Evolutionary conservation across 805 yeast species (phyloP), one percentile per base, ranked within the genome.

Genomic region (Saturnispora saitoi): DNA sequence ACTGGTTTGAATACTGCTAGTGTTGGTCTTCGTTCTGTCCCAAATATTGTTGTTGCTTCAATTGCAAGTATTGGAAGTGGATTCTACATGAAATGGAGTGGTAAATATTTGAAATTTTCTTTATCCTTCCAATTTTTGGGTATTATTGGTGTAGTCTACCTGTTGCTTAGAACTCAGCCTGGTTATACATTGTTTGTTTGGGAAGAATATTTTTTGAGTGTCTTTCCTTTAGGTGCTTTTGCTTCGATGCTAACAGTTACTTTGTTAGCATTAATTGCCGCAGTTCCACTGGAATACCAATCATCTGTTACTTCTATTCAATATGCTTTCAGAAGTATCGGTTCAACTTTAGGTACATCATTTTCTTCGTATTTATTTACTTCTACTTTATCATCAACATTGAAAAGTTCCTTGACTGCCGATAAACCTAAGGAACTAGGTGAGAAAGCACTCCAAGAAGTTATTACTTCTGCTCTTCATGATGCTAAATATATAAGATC

Each of bases 301-400:
- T 83, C 86, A 2, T 71, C 83, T 26, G 78, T 83, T 1, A 81
- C 86, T 0, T 77, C 86, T 3, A 76, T 81, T 51, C 83, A 78
- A 54, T 81, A 81, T 56, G 75, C 83, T 1, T 80, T 80, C 59
- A 71, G 86, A 61, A 74, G 84, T 8, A 75, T 83, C 15, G 86
- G 86, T 0, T 78, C 86, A 1, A 79, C 85, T 0, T 62, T 80
- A 24, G 86, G 86, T 46, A 80, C 80, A 11, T 70, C 88, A 0
- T 61, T 80, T 40, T 83, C 82, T 0, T 77, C 83, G 4, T 80
- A 85, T 4, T 70, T 83, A 20, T 82, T 83, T 63, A 80, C 77
- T 42, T 63, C 67, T 39, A 59, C 71, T 3, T 65, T 82, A 29
- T 57, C 61, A 20, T 39, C 48, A 1, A 54, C 56, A 32, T 54